A percentile compares a stretch with the other conserved stretches of the same genome.
phyloP scores from a whole-genome alignment of 768 basidiomycete genomes.

The Leccinum incarnatum region DNA sequence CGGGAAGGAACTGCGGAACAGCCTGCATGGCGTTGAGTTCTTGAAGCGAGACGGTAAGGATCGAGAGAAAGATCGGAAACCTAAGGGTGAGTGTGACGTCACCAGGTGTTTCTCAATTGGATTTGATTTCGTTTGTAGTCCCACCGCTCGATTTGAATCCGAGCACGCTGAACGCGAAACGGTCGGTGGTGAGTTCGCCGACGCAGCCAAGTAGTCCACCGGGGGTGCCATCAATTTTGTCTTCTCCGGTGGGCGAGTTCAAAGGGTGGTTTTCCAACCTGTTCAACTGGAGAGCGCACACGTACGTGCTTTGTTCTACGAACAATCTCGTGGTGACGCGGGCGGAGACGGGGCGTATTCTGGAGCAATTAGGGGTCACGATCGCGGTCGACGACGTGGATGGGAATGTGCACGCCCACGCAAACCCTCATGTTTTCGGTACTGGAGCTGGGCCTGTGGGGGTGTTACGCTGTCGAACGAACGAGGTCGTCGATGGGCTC shows the following conservation, averaged over 20 bases:
- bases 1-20: conserved; percentile 54
- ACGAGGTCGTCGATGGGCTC: conserved; percentile 43
- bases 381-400: conserved; percentile 55
- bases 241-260: conserved; percentile 79
- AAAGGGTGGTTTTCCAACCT: conserved; percentile 95
- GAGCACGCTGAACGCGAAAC: conserved; percentile 39
- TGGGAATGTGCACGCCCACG: conserved; percentile 27
- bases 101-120: neutral
- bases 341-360: conserved; percentile 57
- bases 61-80: conserved; percentile 50
- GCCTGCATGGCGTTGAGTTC: conserved; percentile 34
- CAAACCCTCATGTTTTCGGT: neutral
- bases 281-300: conserved; percentile 84
- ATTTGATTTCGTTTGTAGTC: conserved; percentile 36
- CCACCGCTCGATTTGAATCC: conserved; percentile 54
- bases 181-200: conserved; percentile 51
- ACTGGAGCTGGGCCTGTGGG: conserved; percentile 24
- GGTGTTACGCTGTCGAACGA: conserved; percentile 49
- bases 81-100: conserved; percentile 43
- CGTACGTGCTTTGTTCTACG: conserved; percentile 53
- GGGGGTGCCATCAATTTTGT: conserved; percentile 41
- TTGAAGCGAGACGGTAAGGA: conserved; percentile 37
- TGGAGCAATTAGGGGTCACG: conserved; percentile 61
- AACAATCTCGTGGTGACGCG: conserved; percentile 61
- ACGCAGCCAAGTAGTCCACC: conserved; percentile 39